Base-by-base conservation (phyloP, 176 grass and related monocot species). In the Triticum turgidum region DNA sequence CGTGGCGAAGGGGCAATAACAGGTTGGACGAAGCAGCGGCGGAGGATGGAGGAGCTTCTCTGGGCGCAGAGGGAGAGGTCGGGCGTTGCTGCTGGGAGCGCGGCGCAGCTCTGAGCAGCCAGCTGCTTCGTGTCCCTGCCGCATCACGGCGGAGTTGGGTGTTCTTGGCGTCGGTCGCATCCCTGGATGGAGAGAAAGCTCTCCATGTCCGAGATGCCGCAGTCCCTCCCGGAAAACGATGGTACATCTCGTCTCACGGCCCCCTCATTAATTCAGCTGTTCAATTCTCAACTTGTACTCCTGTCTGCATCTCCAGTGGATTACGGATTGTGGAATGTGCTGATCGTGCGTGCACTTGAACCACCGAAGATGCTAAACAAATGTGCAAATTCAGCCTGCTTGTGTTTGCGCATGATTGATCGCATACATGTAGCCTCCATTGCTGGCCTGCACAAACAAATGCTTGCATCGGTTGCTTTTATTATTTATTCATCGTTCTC, bases 171-270 rank as follows among this genome's bases (percentile, higher is more conserved):
- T 45, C 3, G 66, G 67, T 67, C 5, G 34, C 84, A 18, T 39
- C 54, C 73, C 75, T 72, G 80, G 61, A 37, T 13, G 67, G 79
- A 89, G 83, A 83, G 89, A 80, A 86, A 80, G 61, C 90, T 89
- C 68, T 83, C 90, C 5, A 74, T 80, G 3, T 52, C 90, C 47
- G 88, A 85, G 80, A 84, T 84, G 87, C 29, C 67, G 73, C 87
- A 89, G 84, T 15, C 79, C 41, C 74, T 78, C 5, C 84, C 67
- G 20, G 87, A 92, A 33, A 83, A 52, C 33, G 87, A 89, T 0
- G 89, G 89, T 91, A 81, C 42, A 32, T 63, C 77, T 41, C 73
- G 5, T 6, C 81, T 44, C 59, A 68, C 80, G 22, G 1, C n/a
- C 58, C 86, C 17, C 1, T 33, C 7, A 86, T 76, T 18, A n/a